Evolutionary conservation across 192 early-diverging fungal genomes (phyloP).

Genomic region (Geranomyces variabilis): DNA sequence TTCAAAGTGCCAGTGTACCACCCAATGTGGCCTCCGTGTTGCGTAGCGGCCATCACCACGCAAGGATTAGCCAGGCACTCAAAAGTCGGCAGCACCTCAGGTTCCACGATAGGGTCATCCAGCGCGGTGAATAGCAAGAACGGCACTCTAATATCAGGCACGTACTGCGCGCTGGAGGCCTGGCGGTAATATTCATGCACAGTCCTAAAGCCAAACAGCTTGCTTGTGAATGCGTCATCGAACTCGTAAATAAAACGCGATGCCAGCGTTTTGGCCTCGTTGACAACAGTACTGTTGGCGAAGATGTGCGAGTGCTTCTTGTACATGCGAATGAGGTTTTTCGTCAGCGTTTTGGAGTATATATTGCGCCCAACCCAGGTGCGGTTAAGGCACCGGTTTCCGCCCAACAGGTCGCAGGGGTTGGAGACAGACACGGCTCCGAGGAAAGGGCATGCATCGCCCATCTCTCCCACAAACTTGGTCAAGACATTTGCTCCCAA

Average conservation of each 20-base stretch:
- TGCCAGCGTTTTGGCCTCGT: slow-evolving; percentile 55
- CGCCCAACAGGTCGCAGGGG: slow-evolving; percentile 77
- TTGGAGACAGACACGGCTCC: slow-evolving; percentile 82
- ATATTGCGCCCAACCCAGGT: slow-evolving; percentile 59
- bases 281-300: slow-evolving; percentile 47
- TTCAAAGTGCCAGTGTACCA: slow-evolving; percentile 65
- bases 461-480: slow-evolving; percentile 88
- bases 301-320: slow-evolving; percentile 46
- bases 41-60: slow-evolving; percentile 77
- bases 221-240: slow-evolving; percentile 77
- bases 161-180: slow-evolving; percentile 41
- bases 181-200: slow-evolving; percentile 73
- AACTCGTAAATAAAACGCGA: slow-evolving; percentile 75
- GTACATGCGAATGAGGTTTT: slow-evolving; percentile 56
- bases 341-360: slow-evolving; percentile 63
- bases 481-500: slow-evolving; percentile 91
- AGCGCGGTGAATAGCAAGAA: slow-evolving; percentile 81
- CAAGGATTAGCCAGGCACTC: slow-evolving; percentile 78
- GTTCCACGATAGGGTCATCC: slow-evolving; percentile 88
- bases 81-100: slow-evolving; percentile 69
- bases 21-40: slow-evolving; percentile 88
- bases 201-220: slow-evolving; percentile 76
- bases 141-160: slow-evolving; percentile 67
- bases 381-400: slow-evolving; percentile 51
- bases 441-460: slow-evolving; percentile 71